phyloP scores from a whole-genome alignment of 176 grass and related monocot species.

The Cenchrus fungigraminus region DNA sequence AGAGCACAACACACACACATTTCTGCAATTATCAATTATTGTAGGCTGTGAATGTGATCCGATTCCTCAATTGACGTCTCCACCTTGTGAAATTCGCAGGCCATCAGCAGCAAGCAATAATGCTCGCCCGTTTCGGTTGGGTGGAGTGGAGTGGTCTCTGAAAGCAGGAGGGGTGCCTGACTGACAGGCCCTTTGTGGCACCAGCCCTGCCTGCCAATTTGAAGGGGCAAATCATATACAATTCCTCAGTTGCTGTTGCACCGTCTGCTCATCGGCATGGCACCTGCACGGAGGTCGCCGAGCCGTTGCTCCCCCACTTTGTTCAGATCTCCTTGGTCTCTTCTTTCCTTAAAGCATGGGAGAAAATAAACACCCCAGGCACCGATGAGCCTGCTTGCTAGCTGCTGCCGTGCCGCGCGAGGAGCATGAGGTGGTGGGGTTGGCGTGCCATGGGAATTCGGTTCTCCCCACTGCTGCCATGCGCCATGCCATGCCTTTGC shows the following conservation, averaged over 20 bases:
- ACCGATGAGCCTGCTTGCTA: background rate
- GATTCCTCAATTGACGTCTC: conserved; percentile 29
- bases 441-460: conserved; percentile 53
- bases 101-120: conserved; percentile 43
- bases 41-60: background rate
- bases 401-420: background rate
- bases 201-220: conserved; percentile 47
- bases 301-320: conserved; percentile 45
- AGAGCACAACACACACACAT: background rate
- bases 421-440: conserved; percentile 48
- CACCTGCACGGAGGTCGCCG: conserved; percentile 34
- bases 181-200: conserved; percentile 41
- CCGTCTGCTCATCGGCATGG: conserved; percentile 40
- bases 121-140: conserved; percentile 32
- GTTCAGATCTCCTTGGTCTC: conserved; percentile 63
- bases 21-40: background rate
- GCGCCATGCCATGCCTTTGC: conserved; percentile 6
- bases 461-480: conserved; percentile 4
- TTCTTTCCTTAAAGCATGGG: conserved; percentile 69
- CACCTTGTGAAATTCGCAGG: conserved; percentile 27
- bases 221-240: conserved; percentile 4
- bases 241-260: conserved; percentile 36
- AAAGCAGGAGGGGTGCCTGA: conserved; percentile 29
- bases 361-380: conserved; percentile 50
- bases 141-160: conserved; percentile 50